phyloP scores from a whole-genome alignment of 345 rosid genomes.

The Eucalyptus marginata region DNA sequence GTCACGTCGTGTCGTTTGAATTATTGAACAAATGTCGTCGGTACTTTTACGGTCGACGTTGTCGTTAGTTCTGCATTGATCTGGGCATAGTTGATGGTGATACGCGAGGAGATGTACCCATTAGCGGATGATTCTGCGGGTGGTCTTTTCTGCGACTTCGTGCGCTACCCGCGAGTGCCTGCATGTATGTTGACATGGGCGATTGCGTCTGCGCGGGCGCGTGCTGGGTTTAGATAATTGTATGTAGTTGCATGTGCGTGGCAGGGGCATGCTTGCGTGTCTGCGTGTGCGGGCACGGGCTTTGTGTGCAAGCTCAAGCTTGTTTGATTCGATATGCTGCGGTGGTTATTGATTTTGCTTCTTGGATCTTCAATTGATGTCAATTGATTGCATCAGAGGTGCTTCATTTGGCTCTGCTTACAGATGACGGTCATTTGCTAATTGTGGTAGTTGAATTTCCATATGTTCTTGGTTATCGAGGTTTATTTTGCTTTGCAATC shows the following conservation, averaged over 20 bases:
- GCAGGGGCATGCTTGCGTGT: background rate
- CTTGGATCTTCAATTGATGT: background rate
- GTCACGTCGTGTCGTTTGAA: no score
- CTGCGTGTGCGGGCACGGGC: background rate
- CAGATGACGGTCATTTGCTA: background rate
- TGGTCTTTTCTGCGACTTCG: background rate
- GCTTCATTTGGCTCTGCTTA: background rate
- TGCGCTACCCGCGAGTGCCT: background rate
- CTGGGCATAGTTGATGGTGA: background rate
- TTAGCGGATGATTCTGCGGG: background rate
- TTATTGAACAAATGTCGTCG: no score
- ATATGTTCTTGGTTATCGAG: background rate
- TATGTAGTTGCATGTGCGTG: background rate
- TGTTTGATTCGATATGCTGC: background rate
- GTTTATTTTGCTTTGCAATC: background rate
- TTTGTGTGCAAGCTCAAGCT: background rate
- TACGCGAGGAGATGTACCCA: background rate
- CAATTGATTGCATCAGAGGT: background rate
- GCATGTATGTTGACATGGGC: background rate
- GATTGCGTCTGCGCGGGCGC: background rate
- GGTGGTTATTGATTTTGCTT: background rate
- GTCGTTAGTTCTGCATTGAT: background rate
- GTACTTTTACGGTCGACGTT: background rate
- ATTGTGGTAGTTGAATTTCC: background rate
- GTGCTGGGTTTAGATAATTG: background rate